Conservation (phyloP, 371 early-diverging fungal species). For the Fennellomyces sp. region DNA sequence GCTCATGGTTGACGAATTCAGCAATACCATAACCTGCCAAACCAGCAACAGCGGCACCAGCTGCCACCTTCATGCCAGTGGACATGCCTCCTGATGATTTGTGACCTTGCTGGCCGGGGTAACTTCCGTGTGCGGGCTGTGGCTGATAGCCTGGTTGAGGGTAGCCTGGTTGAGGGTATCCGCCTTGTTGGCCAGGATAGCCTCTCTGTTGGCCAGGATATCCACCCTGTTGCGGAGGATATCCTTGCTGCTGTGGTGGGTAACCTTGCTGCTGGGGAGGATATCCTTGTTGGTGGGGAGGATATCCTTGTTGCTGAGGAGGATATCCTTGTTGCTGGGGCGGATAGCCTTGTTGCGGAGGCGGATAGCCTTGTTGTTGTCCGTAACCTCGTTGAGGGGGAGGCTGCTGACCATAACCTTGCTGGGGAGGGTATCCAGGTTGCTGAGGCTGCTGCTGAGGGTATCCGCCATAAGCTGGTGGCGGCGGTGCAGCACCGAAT, state of each 20-base stretch:
- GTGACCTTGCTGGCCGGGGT: conserved; percentile 10
- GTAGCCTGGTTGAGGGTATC: conserved; percentile 5
- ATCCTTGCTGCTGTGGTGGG: conserved; percentile 13
- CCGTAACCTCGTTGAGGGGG: conserved; percentile 17
- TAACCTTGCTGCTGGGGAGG: conserved; percentile 15
- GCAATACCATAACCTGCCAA: conserved; percentile 40
- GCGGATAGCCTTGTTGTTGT: conserved; percentile 16
- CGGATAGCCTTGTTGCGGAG: conserved; percentile 15
- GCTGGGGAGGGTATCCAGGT: conserved; percentile 14
- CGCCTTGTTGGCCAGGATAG: conserved; percentile 8
- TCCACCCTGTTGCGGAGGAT: conserved; percentile 14
- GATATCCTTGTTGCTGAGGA: conserved; percentile 12
- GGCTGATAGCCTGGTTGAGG: conserved; percentile 9
- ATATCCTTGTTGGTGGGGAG: conserved; percentile 12
- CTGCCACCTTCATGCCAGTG: conserved; percentile 45
- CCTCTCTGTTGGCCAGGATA: conserved; percentile 11
- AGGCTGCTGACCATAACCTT: too few relatives aligned
- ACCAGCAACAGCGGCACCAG: conserved; percentile 42
- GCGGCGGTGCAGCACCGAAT: conserved; percentile 15
- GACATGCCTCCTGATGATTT: conserved; percentile 28
- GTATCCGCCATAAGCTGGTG: conserved; percentile 23
- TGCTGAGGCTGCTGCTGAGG: conserved; percentile 10
- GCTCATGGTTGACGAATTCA: conserved; percentile 46
- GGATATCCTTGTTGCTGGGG: conserved; percentile 7
- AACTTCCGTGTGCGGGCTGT: conserved; percentile 8